phyloP scores from a whole-genome alignment of 2,329 filamentous ascomycete species.

The Xylariaceae sp. region DNA sequence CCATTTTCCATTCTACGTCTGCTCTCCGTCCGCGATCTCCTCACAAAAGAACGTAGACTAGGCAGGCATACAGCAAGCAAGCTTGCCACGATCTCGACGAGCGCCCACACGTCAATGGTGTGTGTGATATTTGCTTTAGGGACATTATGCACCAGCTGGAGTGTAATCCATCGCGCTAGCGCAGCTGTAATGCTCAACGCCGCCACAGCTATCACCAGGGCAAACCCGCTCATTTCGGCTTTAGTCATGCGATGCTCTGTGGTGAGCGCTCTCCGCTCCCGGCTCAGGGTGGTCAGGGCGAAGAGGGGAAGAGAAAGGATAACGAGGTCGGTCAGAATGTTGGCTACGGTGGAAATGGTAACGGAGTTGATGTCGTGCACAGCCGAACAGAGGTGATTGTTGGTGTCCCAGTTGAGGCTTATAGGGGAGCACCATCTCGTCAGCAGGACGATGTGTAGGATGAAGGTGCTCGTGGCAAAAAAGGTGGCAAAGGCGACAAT shows the following conservation, averaged over 20 bases:
- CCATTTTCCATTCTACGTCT: conserved; percentile 11
- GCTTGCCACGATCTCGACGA: conserved; percentile 35
- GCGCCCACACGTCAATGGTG: conserved; percentile 35
- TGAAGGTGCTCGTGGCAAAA: conserved; percentile 26
- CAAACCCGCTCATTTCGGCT: conserved; percentile 32
- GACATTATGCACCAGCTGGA: conserved; percentile 29
- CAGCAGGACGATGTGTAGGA: conserved; percentile 29
- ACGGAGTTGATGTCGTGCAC: conserved; percentile 34
- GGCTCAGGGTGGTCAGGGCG: conserved; percentile 23
- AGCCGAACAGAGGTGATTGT: conserved; percentile 31
- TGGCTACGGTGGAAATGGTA: conserved; percentile 31
- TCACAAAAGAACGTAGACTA: conserved; percentile 30
- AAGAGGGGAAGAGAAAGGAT: conserved; percentile 31
- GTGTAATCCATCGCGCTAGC: conserved; percentile 31
- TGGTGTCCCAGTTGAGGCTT: conserved; percentile 30
- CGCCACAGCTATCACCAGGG: conserved; percentile 32
- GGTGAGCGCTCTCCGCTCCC: conserved; percentile 22
- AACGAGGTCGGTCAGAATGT: conserved; percentile 33
- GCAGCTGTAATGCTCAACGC: conserved; percentile 33
- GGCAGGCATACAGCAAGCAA: conserved; percentile 33
- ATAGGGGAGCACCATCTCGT: conserved; percentile 31
- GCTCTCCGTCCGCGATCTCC: conserved; percentile 19
- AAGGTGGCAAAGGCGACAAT: conserved; percentile 24
- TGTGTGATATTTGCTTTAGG: conserved; percentile 35
- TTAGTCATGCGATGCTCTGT: conserved; percentile 24